Conservation (phyloP, 768 basidiomycete genomes). For the Pisolithus tinctorius region DNA sequence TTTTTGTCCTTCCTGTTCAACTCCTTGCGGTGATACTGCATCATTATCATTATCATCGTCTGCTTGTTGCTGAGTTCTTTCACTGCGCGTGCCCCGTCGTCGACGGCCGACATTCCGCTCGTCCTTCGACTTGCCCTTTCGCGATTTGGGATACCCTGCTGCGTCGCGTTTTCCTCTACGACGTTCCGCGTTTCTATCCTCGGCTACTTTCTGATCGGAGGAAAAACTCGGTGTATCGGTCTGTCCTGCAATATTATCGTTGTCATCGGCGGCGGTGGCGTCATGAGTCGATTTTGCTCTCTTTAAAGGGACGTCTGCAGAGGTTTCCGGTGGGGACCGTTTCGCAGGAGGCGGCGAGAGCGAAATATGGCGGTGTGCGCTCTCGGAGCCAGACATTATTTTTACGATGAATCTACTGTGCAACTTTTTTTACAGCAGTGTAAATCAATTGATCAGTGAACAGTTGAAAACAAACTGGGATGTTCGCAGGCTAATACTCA, state of each 20-base stretch:
- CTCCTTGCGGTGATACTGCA: background rate
- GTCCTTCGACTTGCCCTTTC: slow-evolving; percentile 32
- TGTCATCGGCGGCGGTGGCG: too few relatives aligned
- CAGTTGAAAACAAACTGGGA: background rate
- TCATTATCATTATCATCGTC: background rate
- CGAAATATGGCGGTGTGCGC: too few relatives aligned
- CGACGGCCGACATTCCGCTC: slow-evolving; percentile 32
- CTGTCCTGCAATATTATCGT: too few relatives aligned
- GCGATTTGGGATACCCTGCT: slow-evolving; percentile 27
- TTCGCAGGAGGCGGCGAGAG: slow-evolving; percentile 6
- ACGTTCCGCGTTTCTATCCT: background rate
- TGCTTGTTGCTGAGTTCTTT: background rate
- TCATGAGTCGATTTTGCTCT: too few relatives aligned
- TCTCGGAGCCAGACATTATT: too few relatives aligned
- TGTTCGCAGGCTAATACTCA: background rate
- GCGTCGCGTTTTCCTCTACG: slow-evolving; percentile 16
- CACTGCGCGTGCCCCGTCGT: slow-evolving; percentile 36
- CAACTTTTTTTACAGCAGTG: too few relatives aligned
- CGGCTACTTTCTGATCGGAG: background rate
- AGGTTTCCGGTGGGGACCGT: slow-evolving; percentile 1
- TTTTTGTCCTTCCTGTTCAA: slow-evolving; percentile 3
- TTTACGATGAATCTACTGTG: too few relatives aligned
- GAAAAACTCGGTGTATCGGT: too few relatives aligned
- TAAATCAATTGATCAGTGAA: too few relatives aligned
- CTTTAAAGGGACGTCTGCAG: background rate